These are phyloP conservation scores for Penicillium coprophilum DNA, from an alignment of 495 filamentous ascomycete species.

Conservation along the genomic window DNA sequence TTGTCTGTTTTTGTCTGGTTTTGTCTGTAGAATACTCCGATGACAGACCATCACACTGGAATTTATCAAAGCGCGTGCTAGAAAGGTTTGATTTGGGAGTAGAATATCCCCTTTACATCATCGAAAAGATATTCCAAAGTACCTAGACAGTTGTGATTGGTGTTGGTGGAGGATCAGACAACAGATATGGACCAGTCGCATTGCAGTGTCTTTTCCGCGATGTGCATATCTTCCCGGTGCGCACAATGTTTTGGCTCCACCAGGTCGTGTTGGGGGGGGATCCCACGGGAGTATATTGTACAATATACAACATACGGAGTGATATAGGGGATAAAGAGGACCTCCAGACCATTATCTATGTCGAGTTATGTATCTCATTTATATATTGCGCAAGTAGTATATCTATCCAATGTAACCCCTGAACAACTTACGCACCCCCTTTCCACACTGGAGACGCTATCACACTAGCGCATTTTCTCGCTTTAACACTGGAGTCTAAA, in stretches of 20 bases:
- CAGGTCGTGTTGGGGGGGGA: background rate
- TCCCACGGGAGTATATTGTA: too few relatives aligned
- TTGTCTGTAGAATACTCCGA: background rate
- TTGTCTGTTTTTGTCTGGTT: too few relatives aligned
- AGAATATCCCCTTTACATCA: background rate
- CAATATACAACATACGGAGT: background rate
- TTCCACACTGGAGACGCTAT: constrained; percentile 29
- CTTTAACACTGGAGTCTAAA: background rate
- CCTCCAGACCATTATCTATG: too few relatives aligned
- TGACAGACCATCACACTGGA: background rate
- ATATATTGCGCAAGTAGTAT: too few relatives aligned
- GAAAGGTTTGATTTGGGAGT: background rate
- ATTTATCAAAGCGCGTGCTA: background rate
- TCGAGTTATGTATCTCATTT: too few relatives aligned
- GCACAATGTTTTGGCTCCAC: constrained; percentile 3
- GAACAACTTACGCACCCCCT: constrained; percentile 26
- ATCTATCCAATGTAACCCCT: constrained; percentile 15
- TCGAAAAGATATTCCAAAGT: constrained; percentile 2
- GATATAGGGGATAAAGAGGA: background rate
- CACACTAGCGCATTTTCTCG: constrained; percentile 15
- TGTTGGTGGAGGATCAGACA: background rate
- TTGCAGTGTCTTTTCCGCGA: constrained; percentile 7
- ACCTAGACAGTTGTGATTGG: constrained; percentile 7
- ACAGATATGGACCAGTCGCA: constrained; percentile 9
- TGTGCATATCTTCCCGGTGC: constrained; percentile 8